These are phyloP conservation scores for Arabidopsis arenosa DNA, from an alignment of 345 rosid species.

Conservation along the genomic window DNA sequence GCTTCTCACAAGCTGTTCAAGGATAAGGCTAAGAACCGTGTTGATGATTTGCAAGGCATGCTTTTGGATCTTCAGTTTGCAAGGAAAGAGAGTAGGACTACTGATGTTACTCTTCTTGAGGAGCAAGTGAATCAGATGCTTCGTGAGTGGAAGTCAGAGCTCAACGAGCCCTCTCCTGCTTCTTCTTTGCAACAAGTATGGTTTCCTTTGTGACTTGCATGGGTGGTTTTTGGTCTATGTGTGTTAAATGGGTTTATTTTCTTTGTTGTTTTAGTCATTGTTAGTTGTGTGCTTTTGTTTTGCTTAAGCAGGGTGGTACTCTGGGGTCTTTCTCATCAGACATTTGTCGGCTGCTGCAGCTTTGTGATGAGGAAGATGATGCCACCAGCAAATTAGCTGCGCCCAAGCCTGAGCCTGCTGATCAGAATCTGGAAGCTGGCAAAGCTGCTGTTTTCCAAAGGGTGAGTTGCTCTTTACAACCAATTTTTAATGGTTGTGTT, in stretches of 20 bases:
- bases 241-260: background rate
- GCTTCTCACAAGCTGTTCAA: conserved; percentile 94
- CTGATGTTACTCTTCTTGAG: conserved; percentile 80
- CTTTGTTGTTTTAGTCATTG: conserved; percentile 12
- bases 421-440: conserved; percentile 64
- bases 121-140: conserved; percentile 99
- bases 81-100: conserved; percentile 78
- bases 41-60: conserved; percentile 95
- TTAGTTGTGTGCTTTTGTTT: conserved; percentile 18
- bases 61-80: conserved; percentile 91
- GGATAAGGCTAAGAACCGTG: conserved; percentile 95
- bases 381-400: conserved; percentile 85
- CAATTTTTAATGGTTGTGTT: background rate
- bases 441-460: conserved; percentile 57
- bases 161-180: conserved; percentile 97
- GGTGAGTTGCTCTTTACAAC: conserved; percentile 47
- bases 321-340: conserved; percentile 87
- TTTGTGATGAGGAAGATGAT: conserved; percentile 96
- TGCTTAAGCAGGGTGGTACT: conserved; percentile 69
- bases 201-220: conserved; percentile 8
- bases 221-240: conserved; percentile 4
- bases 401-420: conserved; percentile 86
- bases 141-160: conserved; percentile 98
- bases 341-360: conserved; percentile 87
- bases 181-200: conserved; percentile 95